Evolutionary conservation across 345 rosid species (phyloP), one percentile per base, ranked within the genome.

Genomic region (Dipteronia sinensis): DNA sequence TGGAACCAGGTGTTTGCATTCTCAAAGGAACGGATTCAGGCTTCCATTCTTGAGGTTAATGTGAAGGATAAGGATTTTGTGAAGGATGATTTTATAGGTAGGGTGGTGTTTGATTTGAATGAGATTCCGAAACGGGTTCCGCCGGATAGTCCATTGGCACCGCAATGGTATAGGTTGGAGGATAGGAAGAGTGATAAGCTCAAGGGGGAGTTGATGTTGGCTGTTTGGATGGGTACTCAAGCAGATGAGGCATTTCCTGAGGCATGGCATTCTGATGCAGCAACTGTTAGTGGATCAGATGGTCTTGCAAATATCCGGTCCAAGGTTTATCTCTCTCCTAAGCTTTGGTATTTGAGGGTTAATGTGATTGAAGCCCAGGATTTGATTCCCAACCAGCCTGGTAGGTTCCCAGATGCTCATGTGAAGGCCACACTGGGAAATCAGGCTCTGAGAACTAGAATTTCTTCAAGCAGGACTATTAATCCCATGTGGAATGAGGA

Each of bases 191-290:
- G 90, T 46, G 89, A 87, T 46, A 94, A 90, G 83, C 78, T 83
- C 16, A 94, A 40, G 82, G 98, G 98, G 51, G 98, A 94, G 82
- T 72, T 93, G 76, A 94, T 94, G 98, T 63, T 94, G 62, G 98
- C 98, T 42, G 98, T 94, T 69, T 94, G 98, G 98, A 91, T 91
- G 90, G 98, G 98, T 65, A 94, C 97, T 53, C 98, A 93, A 81
- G 98, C 98, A 6, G 98, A 94, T 79, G 98, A 94, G 81, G 98
- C 98, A n/a, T 94, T 94, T 81, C 97, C 98, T 42, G 98, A 94
- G 69, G 98, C 98, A 6, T 94, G 98, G 97, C 98, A 94, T 75
- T 94, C 98, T 0, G 98, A 94, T 88, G 98, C 98, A 3, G 98
- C 97, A 9, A 80, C 94, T 5, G 91, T 94, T 49, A 89, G 90